These are phyloP conservation scores for Malania oleifera DNA, from an alignment of 164 flowering plant genomes.

Conservation along the genomic window DNA sequence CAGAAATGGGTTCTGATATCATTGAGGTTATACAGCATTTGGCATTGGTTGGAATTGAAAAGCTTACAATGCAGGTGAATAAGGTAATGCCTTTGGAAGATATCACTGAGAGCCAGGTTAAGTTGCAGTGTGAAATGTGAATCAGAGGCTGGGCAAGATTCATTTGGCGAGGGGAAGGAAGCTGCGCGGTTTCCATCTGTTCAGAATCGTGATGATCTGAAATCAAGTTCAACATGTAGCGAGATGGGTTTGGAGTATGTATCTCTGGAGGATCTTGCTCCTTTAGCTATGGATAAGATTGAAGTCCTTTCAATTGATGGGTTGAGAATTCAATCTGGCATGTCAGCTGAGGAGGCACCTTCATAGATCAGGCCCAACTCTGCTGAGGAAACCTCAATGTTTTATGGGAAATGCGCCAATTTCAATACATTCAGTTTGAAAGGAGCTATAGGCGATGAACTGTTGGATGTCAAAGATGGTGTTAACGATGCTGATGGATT, in stretches of 20 bases:
- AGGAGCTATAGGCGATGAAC: conserved; percentile 15
- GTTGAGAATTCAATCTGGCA: conserved; percentile 37
- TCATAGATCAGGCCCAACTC: conserved; percentile 26
- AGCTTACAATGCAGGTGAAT: background rate
- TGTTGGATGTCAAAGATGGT: conserved; percentile 2
- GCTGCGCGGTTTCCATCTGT: conserved; percentile 5
- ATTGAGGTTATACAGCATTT: background rate
- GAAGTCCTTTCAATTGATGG: conserved; percentile 37
- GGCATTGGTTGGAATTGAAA: background rate
- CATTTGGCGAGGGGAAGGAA: conserved; percentile 3
- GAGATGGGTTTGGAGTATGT: conserved; percentile 15
- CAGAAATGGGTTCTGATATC: background rate
- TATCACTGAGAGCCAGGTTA: conserved; percentile 14
- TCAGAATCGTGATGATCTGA: conserved; percentile 2
- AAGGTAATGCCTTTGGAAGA: conserved; percentile 2
- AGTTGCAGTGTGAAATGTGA: conserved; percentile 4
- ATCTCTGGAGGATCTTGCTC: conserved; percentile 26
- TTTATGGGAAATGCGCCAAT: conserved; percentile 2
- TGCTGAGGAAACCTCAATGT: background rate
- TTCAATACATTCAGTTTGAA: conserved; percentile 7
- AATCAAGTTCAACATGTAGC: background rate
- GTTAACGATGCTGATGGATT: conserved; percentile 21
- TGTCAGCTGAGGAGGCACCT: conserved; percentile 31
- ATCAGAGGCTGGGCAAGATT: conserved; percentile 1
- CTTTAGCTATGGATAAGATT: conserved; percentile 30